Evolutionary conservation across 2,329 filamentous ascomycete species (phyloP).

Genomic region (Lomentospora prolificans): DNA sequence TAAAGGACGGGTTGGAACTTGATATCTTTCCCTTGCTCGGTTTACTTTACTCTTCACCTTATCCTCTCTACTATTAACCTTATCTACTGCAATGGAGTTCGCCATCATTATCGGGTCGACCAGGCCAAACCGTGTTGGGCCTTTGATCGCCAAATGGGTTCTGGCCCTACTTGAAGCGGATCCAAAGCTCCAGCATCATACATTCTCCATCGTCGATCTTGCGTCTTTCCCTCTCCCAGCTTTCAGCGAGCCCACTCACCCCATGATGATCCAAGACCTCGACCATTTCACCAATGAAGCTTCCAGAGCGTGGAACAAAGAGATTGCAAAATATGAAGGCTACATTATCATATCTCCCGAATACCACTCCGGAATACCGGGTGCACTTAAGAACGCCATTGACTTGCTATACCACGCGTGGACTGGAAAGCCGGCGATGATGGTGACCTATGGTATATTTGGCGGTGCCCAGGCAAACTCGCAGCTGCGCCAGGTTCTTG

Average conservation of each 20-base stretch:
- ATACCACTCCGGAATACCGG: conserved; percentile 48
- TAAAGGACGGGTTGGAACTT: not conserved
- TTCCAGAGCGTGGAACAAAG: conserved; percentile 32
- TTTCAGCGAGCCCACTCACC: conserved; percentile 31
- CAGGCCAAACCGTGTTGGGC: conserved; percentile 12
- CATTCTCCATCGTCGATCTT: conserved; percentile 23
- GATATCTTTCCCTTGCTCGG: not conserved
- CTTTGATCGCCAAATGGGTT: not conserved
- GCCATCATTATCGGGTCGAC: conserved; percentile 28
- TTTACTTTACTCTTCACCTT: not conserved
- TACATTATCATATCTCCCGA: conserved; percentile 42
- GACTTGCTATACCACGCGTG: conserved; percentile 52
- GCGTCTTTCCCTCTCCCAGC: conserved; percentile 31
- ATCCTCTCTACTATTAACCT: not conserved
- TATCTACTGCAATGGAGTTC: conserved; percentile 13
- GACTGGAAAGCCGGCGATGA: conserved; percentile 40
- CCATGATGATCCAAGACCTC: conserved; percentile 24
- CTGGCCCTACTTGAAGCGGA: not conserved
- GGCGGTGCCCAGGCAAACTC: conserved; percentile 23
- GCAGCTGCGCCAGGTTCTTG: conserved; percentile 10
- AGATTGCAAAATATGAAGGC: conserved; percentile 32
- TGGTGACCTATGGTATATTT: conserved; percentile 44
- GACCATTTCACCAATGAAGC: conserved; percentile 29
- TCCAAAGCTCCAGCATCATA: not conserved
- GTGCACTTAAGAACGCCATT: conserved; percentile 49